Evolutionary conservation across 1,139 yeast species (phyloP), one percentile per base, ranked within the genome.

Genomic region (Suhomyces kunorum): DNA sequence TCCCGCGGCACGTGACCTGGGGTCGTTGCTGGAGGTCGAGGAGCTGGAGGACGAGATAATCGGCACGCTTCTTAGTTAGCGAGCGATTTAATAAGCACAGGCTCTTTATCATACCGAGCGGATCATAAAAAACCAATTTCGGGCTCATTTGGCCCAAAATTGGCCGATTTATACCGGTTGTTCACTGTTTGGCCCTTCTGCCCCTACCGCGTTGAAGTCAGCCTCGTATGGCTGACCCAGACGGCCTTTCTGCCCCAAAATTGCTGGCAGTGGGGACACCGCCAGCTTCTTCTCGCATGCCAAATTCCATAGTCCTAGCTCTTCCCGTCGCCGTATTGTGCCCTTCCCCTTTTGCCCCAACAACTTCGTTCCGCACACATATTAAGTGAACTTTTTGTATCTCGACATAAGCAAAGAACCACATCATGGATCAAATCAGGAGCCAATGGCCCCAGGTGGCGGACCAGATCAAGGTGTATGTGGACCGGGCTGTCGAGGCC

Each of bases 31-130:
- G 47, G 43, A 35, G 7, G 49, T 49, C 9, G 48, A 48, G 12
- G 54, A 48, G 28, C 46, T 50, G 2, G 54, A 50, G 24, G 51
- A 48, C 19, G 53, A 46, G 29, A 40, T 44, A 1, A 28, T 33
- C 5, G 44, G 44, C 8, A 26, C 44, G 3, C 29, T 41, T 9
- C 36, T 41, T 23, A 25, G 25, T n/a, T 22, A 26, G 14, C 37
- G 6, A 12, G 28, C n/a, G n/a, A n/a, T n/a, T n/a, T n/a, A n/a
- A n/a, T n/a, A n/a, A n/a, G n/a, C n/a, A n/a, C n/a, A n/a, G n/a
- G n/a, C n/a, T n/a, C n/a, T n/a, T n/a, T n/a, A n/a, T n/a, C n/a
- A n/a, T n/a, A n/a, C n/a, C n/a, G n/a, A n/a, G n/a, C n/a, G n/a
- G n/a, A n/a, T n/a, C n/a, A n/a, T n/a, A n/a, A n/a, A n/a, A n/a